These are phyloP conservation scores for Cladobotryum mycophilum DNA, from an alignment of 2,329 filamentous ascomycete genomes.

Conservation along the genomic window DNA sequence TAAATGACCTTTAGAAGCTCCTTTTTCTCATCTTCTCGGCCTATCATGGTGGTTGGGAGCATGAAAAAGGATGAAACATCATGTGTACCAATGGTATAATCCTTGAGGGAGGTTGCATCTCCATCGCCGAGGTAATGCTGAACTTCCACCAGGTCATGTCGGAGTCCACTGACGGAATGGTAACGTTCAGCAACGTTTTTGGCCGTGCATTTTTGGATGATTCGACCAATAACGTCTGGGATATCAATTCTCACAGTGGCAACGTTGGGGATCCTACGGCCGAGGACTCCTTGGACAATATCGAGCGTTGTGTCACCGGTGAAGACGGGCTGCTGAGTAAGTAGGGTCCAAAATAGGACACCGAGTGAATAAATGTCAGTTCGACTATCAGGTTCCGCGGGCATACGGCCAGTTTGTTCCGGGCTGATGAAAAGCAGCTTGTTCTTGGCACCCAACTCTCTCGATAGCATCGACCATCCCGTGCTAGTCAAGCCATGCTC, in stretches of 20 bases:
- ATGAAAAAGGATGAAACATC: conserved; percentile 92
- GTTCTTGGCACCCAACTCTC: conserved; percentile 78
- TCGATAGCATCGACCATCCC: conserved; percentile 78
- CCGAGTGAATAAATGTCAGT: conserved; percentile 94
- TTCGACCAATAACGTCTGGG: conserved; percentile 71
- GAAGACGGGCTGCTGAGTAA: conserved; percentile 75
- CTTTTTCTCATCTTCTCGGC: conserved; percentile 65
- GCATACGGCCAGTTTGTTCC: conserved; percentile 89
- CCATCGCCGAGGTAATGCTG: conserved; percentile 70
- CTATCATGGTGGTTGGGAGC: conserved; percentile 74
- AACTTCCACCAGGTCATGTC: conserved; percentile 70
- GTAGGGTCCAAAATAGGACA: conserved; percentile 79
- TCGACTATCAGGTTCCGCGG: conserved; percentile 81
- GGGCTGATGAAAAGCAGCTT: conserved; percentile 90
- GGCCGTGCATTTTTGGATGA: conserved; percentile 88
- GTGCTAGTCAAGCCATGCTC: conserved; percentile 82
- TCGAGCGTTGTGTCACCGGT: conserved; percentile 76
- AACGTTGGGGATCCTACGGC: conserved; percentile 69
- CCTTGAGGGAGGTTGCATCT: conserved; percentile 61
- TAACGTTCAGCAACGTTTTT: conserved; percentile 85
- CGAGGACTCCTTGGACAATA: conserved; percentile 84
- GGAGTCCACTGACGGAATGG: conserved; percentile 80
- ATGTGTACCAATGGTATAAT: conserved; percentile 71
- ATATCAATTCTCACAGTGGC: conserved; percentile 74
- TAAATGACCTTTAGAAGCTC: conserved; percentile 70